Base-by-base conservation (phyloP, 352 stramenopile species). In the Hyaloperonospora arabidopsidis region DNA sequence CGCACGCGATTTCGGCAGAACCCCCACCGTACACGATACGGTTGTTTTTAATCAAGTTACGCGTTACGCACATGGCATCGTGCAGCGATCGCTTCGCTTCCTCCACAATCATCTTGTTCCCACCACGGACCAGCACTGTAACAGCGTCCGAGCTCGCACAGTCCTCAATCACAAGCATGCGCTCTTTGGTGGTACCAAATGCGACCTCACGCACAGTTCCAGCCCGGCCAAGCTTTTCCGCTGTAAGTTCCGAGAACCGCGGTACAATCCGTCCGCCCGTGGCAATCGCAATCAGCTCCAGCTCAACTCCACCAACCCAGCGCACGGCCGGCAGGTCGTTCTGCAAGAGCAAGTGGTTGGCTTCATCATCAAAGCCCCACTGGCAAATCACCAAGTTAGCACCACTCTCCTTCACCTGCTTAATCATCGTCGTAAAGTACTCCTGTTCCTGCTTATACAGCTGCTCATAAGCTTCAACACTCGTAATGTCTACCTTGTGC, bases 301-400 rank as follows among this genome's bases (percentile, higher is more conserved):
- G 93, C 81, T 99, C 97, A 15, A 99, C 95, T 43, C 97, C 97
- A 48, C 97, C 97, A 2, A 99, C 97, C 97, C 97, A 99, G 47
- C 97, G 92, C 51, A 99, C 96, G 36, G 97, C 97, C 5, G 96
- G 95, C 13, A 99, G 74, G 28, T 98, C 59, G 75, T 98, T 97
- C 69, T 99, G 95, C 44, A 99, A 76, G 28, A 99, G 79, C 62
- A 99, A 74, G 72, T 99, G 96, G 83, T 99, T 99, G 46, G 96
- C 96, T 68, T 99, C 97, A 70, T 99, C 97, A 73, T 99, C 97
- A 69, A 99, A 99, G 36, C 97, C 97, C 97, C 96, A 99, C 74
- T 99, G 96, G 77, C 96, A 99, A 72, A 99, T 98, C 41, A 99
- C 97, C 25, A 99, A 67, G 69, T 99, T 99, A 41, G 91, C 93